Conservation (phyloP, 495 filamentous ascomycete genomes). For the Sabuloglossum arenarium region DNA sequence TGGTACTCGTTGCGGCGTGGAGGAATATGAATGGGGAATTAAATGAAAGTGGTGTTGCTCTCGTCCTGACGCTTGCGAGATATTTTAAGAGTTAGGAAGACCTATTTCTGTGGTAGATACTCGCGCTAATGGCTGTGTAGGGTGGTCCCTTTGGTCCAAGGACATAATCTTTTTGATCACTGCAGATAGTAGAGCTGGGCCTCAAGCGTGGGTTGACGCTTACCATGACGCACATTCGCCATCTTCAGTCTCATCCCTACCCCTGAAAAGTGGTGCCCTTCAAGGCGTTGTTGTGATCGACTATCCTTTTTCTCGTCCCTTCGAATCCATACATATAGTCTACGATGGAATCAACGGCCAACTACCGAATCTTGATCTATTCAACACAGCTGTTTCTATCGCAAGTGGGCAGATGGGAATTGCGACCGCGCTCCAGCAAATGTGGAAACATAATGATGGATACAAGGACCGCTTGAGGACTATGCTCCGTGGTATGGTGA, state of each 20-base stretch:
- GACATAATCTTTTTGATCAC: slow-evolving; percentile 89
- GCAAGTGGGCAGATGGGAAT: slow-evolving; percentile 88
- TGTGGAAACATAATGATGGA: slow-evolving; percentile 63
- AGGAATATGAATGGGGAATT: slow-evolving; percentile 57
- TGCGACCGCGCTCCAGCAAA: slow-evolving; percentile 57
- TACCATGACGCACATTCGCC: slow-evolving; percentile 77
- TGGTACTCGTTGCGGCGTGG: slow-evolving; percentile 82
- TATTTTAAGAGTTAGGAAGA: slow-evolving; percentile 64
- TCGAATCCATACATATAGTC: slow-evolving; percentile 69
- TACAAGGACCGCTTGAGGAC: slow-evolving; percentile 71
- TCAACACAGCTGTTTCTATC: slow-evolving; percentile 82
- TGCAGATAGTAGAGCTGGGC: slow-evolving; percentile 69
- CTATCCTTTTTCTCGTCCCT: slow-evolving; percentile 65
- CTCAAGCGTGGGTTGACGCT: slow-evolving; percentile 93
- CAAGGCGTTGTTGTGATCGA: slow-evolving; percentile 90
- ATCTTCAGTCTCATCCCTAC: slow-evolving; percentile 45
- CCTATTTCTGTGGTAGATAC: background rate
- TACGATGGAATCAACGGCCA: slow-evolving; percentile 97
- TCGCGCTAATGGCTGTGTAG: slow-evolving; percentile 19
- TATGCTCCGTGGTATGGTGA: slow-evolving; percentile 84
- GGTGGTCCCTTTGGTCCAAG: slow-evolving; percentile 97
- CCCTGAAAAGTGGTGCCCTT: slow-evolving; percentile 77
- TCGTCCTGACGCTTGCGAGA: slow-evolving; percentile 67
- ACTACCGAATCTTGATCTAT: slow-evolving; percentile 81
- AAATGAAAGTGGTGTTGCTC: slow-evolving; percentile 70